Evolutionary conservation across 108 stramenopile genomes (phyloP).

Genomic region (Cylindrotheca fusiformis): DNA sequence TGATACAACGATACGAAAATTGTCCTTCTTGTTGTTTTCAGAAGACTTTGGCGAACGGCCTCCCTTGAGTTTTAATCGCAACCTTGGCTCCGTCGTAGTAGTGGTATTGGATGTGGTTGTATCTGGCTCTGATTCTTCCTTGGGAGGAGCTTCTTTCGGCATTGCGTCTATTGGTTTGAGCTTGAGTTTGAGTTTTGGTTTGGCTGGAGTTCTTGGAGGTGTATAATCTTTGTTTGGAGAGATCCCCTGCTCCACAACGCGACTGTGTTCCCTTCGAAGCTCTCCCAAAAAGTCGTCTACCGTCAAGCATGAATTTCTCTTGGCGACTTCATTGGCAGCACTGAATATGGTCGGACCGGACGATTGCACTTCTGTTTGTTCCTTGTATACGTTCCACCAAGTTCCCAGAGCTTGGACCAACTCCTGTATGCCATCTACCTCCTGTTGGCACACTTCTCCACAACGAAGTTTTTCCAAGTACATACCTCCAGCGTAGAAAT

Average conservation of each 20-base stretch:
- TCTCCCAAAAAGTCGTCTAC: slow-evolving; percentile 26
- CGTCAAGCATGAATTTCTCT: slow-evolving; percentile 4
- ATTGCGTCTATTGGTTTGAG: neutral
- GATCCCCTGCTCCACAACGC: slow-evolving; percentile 21
- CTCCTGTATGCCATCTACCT: slow-evolving; percentile 21
- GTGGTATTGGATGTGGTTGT: neutral
- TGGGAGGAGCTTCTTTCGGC: neutral
- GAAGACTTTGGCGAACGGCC: neutral
- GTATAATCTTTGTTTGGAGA: slow-evolving; percentile 6
- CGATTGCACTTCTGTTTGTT: slow-evolving; percentile 6
- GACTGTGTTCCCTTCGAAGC: slow-evolving; percentile 15
- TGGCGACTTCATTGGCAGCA: slow-evolving; percentile 13
- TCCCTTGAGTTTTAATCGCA: neutral
- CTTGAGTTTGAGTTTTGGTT: neutral
- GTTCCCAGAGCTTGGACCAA: slow-evolving; percentile 19
- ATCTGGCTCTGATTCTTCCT: neutral
- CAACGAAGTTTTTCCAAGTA: slow-evolving; percentile 30
- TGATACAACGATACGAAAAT: slow-evolving; percentile 22
- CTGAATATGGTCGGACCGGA: slow-evolving; percentile 8
- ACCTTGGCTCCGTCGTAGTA: neutral
- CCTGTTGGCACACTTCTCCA: slow-evolving; percentile 26
- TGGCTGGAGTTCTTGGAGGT: neutral
- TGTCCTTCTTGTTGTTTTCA: neutral
- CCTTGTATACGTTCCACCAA: slow-evolving; percentile 30
- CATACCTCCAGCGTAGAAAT: slow-evolving; percentile 41